These are phyloP conservation scores for Penicillium odoratum DNA, from an alignment of 495 filamentous ascomycete species.

Conservation along the genomic window DNA sequence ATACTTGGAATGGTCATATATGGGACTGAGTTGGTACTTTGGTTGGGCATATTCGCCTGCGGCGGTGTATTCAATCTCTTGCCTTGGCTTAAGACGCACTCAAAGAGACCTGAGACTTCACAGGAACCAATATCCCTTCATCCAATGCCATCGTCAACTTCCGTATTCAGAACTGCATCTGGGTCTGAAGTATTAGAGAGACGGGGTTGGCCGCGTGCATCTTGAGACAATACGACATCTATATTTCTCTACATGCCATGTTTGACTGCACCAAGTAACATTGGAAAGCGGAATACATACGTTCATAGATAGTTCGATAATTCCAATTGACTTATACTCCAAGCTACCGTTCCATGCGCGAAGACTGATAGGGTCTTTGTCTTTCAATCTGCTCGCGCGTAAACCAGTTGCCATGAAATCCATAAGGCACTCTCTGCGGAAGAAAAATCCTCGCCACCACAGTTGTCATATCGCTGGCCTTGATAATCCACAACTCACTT, in stretches of 20 bases:
- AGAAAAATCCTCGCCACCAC: constrained; percentile 11
- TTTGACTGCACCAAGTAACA: too few relatives aligned
- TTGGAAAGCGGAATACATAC: too few relatives aligned
- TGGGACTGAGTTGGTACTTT: constrained; percentile 58
- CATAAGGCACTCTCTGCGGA: constrained; percentile 10
- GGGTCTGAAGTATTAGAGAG: constrained; percentile 28
- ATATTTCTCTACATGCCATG: not conserved
- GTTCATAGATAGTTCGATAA: too few relatives aligned
- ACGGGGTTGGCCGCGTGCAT: constrained; percentile 15
- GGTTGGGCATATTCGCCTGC: constrained; percentile 62
- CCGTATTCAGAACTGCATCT: constrained; percentile 54
- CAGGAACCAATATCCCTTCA: constrained; percentile 39
- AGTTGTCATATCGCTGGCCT: constrained; percentile 8
- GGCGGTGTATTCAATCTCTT: constrained; percentile 58
- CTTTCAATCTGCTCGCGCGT: not conserved
- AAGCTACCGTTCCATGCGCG: not conserved
- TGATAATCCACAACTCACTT: constrained; percentile 13
- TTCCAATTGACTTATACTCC: not conserved
- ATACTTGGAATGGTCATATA: constrained; percentile 62
- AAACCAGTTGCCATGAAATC: constrained; percentile 14
- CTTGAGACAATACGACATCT: not conserved
- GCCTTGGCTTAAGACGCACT: constrained; percentile 47
- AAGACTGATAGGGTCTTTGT: constrained; percentile 7
- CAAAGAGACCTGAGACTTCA: constrained; percentile 12
- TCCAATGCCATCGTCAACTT: constrained; percentile 56